These are phyloP conservation scores for Leccinum subgranulosum DNA, from an alignment of 768 basidiomycete genomes.

Conservation along the genomic window DNA sequence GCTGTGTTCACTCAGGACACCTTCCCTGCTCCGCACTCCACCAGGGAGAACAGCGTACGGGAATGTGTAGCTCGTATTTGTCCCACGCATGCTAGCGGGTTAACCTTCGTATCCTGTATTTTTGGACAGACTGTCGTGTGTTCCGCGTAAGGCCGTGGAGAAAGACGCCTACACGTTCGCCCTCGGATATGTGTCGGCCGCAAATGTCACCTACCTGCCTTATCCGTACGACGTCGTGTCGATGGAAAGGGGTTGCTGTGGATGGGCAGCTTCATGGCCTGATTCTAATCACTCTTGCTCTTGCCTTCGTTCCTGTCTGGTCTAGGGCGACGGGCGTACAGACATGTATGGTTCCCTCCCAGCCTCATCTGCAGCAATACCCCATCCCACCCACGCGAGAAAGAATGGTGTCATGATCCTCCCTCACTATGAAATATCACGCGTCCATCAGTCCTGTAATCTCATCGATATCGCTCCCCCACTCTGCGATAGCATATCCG, in stretches of 20 bases:
- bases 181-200: background rate
- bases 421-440: background rate
- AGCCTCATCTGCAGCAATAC: background rate
- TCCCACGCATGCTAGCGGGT: slow-evolving; percentile 1
- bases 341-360: background rate
- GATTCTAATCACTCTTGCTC: slow-evolving; percentile 4
- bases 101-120: slow-evolving; percentile 1
- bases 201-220: slow-evolving; percentile 6
- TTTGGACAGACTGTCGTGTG: slow-evolving; percentile 3
- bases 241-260: slow-evolving; percentile 22
- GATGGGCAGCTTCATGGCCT: slow-evolving; percentile 7
- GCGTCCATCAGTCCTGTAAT: slow-evolving; percentile 8
- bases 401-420: slow-evolving; percentile 10
- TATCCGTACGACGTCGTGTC: slow-evolving; percentile 14
- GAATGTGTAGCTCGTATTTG: background rate
- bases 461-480: slow-evolving; percentile 20
- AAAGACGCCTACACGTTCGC: background rate
- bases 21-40: slow-evolving; percentile 13
- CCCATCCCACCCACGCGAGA: slow-evolving; percentile 4
- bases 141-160: slow-evolving; percentile 5
- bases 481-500: background rate
- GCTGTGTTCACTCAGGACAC: slow-evolving; percentile 6
- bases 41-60: slow-evolving; percentile 9
- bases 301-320: slow-evolving; percentile 15
- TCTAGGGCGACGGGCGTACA: slow-evolving; percentile 10